Conservation (phyloP, 140 eudicot genomes). For the Senecio squalidus region DNA sequence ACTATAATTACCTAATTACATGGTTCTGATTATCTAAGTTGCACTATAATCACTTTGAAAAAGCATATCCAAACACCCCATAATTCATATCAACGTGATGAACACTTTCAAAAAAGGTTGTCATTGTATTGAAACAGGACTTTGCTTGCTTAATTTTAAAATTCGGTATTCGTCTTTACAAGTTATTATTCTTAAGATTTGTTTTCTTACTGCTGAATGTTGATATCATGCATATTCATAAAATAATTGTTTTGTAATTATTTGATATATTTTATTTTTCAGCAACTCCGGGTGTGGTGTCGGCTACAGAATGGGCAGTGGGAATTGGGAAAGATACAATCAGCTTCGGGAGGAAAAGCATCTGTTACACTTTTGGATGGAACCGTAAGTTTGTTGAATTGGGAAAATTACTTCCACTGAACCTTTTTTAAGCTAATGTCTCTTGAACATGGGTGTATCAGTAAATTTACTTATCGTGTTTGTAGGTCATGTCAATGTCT, state of each 20-base stretch:
- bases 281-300: conserved; percentile 97
- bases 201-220: not conserved
- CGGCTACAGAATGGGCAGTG: conserved; percentile 54
- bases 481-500: conserved; percentile 57
- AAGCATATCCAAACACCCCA: not conserved
- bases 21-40: not conserved
- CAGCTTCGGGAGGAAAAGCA: conserved; percentile 61
- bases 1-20: not conserved
- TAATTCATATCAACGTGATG: not conserved
- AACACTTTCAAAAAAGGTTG: too few relatives aligned
- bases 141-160: too few relatives aligned
- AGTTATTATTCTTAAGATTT: not conserved
- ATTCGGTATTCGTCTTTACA: not conserved
- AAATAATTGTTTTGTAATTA: not conserved
- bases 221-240: not conserved
- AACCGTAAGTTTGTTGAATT: conserved; percentile 51
- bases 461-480: conserved; percentile 4
- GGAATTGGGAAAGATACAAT: conserved; percentile 76
- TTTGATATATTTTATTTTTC: conserved; percentile 27
- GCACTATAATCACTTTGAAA: not conserved
- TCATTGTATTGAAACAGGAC: not conserved
- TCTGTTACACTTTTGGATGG: conserved; percentile 62
- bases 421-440: conserved; percentile 1
- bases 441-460: conserved; percentile 6
- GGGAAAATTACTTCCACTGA: not conserved